Evolutionary conservation across 208 protist species (phyloP).

Genomic region (Leishmania turanica): DNA sequence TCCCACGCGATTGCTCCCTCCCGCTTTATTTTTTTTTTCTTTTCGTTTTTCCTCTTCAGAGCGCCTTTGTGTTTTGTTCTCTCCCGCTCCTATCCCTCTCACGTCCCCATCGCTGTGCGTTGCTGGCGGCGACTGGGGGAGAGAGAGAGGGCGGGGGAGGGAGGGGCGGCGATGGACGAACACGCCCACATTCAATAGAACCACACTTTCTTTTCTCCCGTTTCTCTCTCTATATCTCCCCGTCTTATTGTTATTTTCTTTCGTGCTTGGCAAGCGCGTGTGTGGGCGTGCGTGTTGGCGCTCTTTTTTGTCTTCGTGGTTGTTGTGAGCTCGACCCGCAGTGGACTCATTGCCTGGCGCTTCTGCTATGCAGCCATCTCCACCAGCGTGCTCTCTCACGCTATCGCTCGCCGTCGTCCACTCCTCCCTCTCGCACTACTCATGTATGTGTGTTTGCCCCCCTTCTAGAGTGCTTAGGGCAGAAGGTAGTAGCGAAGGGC

Average conservation of each 20-base stretch:
- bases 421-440: neutral
- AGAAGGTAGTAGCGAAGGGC: neutral
- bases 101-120: neutral
- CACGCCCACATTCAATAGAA: neutral
- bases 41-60: neutral
- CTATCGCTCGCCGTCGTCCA: neutral
- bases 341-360: neutral
- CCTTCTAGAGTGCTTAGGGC: neutral
- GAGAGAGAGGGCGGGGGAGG: neutral
- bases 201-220: conserved; percentile 6
- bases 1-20: neutral
- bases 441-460: neutral
- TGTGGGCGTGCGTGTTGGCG: neutral
- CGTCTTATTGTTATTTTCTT: neutral
- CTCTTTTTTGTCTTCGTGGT: neutral
- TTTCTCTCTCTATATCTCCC: neutral
- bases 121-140: neutral
- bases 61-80: neutral
- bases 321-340: neutral
- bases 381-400: neutral
- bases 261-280: neutral
- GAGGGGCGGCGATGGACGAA: neutral
- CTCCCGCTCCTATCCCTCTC: neutral
- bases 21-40: neutral
- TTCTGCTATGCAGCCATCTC: neutral